Conservation (phyloP, 768 basidiomycete genomes). For the Lenzites betulinus region DNA sequence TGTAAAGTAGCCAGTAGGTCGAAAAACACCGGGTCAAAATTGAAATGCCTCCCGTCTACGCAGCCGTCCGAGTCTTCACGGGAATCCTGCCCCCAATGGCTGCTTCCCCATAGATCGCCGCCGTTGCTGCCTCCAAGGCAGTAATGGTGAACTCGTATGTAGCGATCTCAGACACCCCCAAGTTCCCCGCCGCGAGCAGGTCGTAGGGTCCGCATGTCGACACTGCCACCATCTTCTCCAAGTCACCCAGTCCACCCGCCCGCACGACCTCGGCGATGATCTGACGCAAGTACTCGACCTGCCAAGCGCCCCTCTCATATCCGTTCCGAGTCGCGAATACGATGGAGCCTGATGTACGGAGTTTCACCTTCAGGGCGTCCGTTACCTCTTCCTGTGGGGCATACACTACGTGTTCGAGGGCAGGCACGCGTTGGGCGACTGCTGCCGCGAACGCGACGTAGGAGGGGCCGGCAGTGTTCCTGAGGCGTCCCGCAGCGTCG, state of each 20-base stretch:
- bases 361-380: slow-evolving; percentile 8
- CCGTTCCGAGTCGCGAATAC: slow-evolving; percentile 62
- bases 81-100: slow-evolving; percentile 32
- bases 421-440: slow-evolving; percentile 35
- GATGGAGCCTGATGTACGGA: slow-evolving; percentile 30
- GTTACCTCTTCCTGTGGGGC: slow-evolving; percentile 20
- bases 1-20: no score
- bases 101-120: slow-evolving; percentile 45
- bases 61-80: slow-evolving; percentile 22
- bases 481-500: slow-evolving; percentile 42
- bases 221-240: slow-evolving; percentile 46
- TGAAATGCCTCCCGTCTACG: no score
- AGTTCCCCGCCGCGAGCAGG: slow-evolving; percentile 35
- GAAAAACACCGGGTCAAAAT: no score
- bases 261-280: slow-evolving; percentile 30
- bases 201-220: slow-evolving; percentile 74
- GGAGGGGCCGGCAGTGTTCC: slow-evolving; percentile 60
- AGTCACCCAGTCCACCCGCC: neutral
- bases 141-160: slow-evolving; percentile 61
- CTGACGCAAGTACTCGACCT: slow-evolving; percentile 42
- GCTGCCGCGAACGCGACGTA: slow-evolving; percentile 50
- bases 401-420: slow-evolving; percentile 52
- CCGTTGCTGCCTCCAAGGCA: slow-evolving; percentile 48
- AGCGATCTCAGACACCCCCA: slow-evolving; percentile 42
- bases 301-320: slow-evolving; percentile 56